Percentiles rank a stretch among this genome's conserved stretches.
Conservation (phyloP, 805 yeast genomes). For the Candida ortonii region DNA sequence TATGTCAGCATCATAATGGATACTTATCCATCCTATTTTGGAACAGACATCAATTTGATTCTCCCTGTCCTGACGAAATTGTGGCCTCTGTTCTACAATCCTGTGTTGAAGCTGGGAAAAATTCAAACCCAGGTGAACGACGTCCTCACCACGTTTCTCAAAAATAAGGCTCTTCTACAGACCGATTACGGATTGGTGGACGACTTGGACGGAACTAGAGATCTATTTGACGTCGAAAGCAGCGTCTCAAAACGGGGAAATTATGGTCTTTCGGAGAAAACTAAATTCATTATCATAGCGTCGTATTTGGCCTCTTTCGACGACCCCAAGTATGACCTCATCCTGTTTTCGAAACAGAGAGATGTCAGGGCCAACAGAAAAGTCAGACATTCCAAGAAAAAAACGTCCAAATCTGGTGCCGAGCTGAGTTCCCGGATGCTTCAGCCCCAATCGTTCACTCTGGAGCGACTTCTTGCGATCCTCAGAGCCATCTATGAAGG, state of each 20-base stretch:
- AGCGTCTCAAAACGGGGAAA: conserved; percentile 16
- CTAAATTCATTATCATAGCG: conserved; percentile 74
- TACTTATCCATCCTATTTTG: conserved; percentile 43
- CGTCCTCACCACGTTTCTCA: conserved; percentile 27
- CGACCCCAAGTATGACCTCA: conserved; percentile 65
- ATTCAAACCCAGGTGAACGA: conserved; percentile 26
- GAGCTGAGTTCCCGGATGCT: conserved; percentile 59
- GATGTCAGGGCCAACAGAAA: conserved; percentile 42
- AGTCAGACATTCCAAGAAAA: conserved; percentile 27
- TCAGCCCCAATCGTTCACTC: conserved; percentile 69
- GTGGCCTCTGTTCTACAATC: conserved; percentile 32
- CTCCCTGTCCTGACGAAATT: conserved; percentile 27
- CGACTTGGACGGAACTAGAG: conserved; percentile 15
- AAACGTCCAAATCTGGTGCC: conserved; percentile 32
- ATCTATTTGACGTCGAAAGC: conserved; percentile 1
- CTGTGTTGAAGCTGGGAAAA: conserved; percentile 20
- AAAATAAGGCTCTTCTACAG: conserved; percentile 24
- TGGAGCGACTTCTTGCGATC: conserved; percentile 80
- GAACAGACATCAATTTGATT: conserved; percentile 40
- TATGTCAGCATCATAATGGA: conserved; percentile 45
- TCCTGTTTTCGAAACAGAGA: conserved; percentile 63
- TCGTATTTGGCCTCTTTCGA: conserved; percentile 81
- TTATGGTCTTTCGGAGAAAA: conserved; percentile 51
- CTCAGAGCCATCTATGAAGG: conserved; percentile 62
- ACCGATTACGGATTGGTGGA: conserved; percentile 26